These are phyloP conservation scores for Phyllosticta citribraziliensis DNA, from an alignment of 2,329 filamentous ascomycete species.

Conservation along the genomic window DNA sequence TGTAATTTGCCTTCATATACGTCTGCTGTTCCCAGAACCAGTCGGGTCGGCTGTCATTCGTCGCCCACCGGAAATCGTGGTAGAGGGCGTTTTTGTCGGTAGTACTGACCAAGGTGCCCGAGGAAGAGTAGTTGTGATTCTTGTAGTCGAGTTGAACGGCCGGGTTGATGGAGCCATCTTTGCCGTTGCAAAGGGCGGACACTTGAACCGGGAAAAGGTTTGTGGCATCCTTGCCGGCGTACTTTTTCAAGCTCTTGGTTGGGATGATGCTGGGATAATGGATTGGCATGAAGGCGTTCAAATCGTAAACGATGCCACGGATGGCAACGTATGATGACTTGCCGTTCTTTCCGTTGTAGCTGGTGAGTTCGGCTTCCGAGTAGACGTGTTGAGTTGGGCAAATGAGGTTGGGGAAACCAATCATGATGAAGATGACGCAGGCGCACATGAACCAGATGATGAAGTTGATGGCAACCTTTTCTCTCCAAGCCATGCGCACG, in stretches of 20 bases:
- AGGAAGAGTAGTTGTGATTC: conserved; percentile 62
- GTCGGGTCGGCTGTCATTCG: conserved; percentile 71
- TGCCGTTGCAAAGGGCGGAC: conserved; percentile 77
- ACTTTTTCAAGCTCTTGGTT: conserved; percentile 57
- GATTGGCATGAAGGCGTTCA: conserved; percentile 58
- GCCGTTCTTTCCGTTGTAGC: conserved; percentile 61
- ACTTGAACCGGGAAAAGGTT: conserved; percentile 89
- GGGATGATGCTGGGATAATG: conserved; percentile 69
- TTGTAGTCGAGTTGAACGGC: conserved; percentile 80
- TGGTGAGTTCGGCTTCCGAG: conserved; percentile 64
- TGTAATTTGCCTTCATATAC: conserved; percentile 65
- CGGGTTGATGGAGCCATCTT: conserved; percentile 54
- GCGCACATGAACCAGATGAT: conserved; percentile 85
- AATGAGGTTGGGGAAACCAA: conserved; percentile 76
- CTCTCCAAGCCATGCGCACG: conserved; percentile 84
- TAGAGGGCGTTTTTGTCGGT: conserved; percentile 68
- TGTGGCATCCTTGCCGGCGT: conserved; percentile 81
- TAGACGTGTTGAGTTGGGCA: conserved; percentile 88
- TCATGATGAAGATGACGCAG: conserved; percentile 75
- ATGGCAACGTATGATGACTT: conserved; percentile 63
- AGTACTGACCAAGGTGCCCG: conserved; percentile 52
- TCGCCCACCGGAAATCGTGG: conserved; percentile 85
- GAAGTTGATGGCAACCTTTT: conserved; percentile 96
- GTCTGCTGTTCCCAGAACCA: conserved; percentile 91
- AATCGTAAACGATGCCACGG: conserved; percentile 80